phyloP scores from a whole-genome alignment of 129 eudicot species.

The Tanacetum coccineum region DNA sequence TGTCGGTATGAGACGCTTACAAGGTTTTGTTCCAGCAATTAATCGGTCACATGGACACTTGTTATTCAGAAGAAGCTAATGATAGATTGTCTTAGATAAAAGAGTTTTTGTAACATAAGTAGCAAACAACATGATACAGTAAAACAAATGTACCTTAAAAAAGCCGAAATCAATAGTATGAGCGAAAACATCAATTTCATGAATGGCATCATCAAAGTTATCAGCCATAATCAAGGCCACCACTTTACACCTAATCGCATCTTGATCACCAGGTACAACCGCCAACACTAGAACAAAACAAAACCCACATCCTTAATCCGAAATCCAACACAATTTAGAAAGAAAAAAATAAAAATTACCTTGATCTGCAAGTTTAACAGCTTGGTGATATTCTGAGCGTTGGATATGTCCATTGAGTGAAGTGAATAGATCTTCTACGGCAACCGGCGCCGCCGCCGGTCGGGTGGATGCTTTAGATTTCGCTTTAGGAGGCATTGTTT shows the following conservation, averaged over 20 bases:
- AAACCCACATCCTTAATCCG: neutral
- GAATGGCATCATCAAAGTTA: slow-evolving; percentile 62
- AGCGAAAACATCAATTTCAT: slow-evolving; percentile 34
- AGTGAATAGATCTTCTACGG: slow-evolving; percentile 85
- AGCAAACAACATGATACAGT: too few relatives aligned
- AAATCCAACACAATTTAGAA: neutral
- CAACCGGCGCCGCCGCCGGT: slow-evolving; percentile 39
- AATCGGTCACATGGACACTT: too few relatives aligned
- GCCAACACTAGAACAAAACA: slow-evolving; percentile 49
- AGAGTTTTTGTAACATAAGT: too few relatives aligned
- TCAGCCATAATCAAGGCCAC: slow-evolving; percentile 71
- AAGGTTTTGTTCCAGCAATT: too few relatives aligned
- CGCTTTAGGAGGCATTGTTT: slow-evolving; percentile 87
- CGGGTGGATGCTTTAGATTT: slow-evolving; percentile 49
- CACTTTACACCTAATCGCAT: slow-evolving; percentile 74
- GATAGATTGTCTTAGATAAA: too few relatives aligned
- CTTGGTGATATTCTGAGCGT: slow-evolving; percentile 49
- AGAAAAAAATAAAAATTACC: slow-evolving; percentile 29
- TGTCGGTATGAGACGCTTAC: too few relatives aligned
- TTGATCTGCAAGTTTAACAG: slow-evolving; percentile 80
- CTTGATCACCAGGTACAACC: slow-evolving; percentile 80
- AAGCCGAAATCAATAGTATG: slow-evolving; percentile 56
- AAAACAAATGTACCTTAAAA: slow-evolving; percentile 46
- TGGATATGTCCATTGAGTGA: slow-evolving; percentile 69
- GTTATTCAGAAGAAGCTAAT: too few relatives aligned